Conservation (phyloP, 768 basidiomycete genomes). For the Calocybe indica region DNA sequence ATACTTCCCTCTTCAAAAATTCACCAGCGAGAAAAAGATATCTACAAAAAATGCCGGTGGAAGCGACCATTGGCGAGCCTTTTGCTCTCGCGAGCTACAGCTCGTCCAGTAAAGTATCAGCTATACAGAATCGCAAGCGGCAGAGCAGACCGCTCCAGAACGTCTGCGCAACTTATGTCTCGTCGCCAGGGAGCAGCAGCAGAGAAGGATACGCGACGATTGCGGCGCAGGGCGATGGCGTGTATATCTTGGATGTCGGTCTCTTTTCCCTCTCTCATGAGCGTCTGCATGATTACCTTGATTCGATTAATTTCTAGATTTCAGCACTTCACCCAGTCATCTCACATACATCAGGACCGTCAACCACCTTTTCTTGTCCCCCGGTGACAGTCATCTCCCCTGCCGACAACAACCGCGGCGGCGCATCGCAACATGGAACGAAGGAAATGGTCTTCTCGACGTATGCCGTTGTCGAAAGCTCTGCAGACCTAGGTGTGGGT, state of each 20-base stretch:
- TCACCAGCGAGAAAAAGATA: not conserved
- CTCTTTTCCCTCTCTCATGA: not conserved
- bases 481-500: constrained; percentile 36
- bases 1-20: constrained; percentile 10
- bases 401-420: constrained; percentile 28
- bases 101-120: constrained; percentile 17
- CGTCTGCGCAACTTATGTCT: constrained; percentile 27
- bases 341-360: constrained; percentile 68
- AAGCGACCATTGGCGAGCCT: constrained; percentile 25
- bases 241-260: constrained; percentile 70
- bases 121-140: constrained; percentile 11
- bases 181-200: constrained; percentile 19
- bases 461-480: constrained; percentile 46
- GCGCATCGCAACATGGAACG: constrained; percentile 5
- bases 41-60: constrained; percentile 9
- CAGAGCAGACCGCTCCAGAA: constrained; percentile 11
- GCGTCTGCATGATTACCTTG: not conserved
- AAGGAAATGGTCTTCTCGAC: constrained; percentile 24
- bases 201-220: constrained; percentile 59
- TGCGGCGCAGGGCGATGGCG: constrained; percentile 66
- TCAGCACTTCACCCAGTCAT: constrained; percentile 58
- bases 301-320: constrained; percentile 31
- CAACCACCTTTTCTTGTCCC: constrained; percentile 54
- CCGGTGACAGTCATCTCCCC: constrained; percentile 37
- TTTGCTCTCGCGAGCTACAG: constrained; percentile 32